Percentiles rank a stretch among this genome's conserved stretches.
Conservation (phyloP, 1,284 basidiomycete genomes). For the Phylloporus gajari region DNA sequence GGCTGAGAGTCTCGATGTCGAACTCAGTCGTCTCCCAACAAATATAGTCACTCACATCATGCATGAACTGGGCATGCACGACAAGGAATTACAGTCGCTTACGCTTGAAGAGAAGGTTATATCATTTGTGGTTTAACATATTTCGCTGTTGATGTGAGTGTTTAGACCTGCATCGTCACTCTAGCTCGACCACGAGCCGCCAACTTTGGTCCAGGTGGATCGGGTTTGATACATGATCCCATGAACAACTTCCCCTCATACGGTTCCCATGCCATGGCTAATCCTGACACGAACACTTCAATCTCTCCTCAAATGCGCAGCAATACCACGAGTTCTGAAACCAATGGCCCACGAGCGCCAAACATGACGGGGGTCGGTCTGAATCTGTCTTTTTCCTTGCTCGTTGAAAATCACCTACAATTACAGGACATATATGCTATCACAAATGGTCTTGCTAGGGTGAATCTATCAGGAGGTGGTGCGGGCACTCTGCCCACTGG, state of each 20-base stretch:
- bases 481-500: conserved; percentile 49
- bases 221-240: conserved; percentile 44
- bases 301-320: conserved; percentile 38
- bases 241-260: conserved; percentile 49
- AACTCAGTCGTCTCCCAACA: conserved; percentile 52
- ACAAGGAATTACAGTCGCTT: conserved; percentile 60
- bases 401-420: conserved; percentile 16
- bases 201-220: conserved; percentile 45
- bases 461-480: conserved; percentile 34
- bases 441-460: conserved; percentile 39
- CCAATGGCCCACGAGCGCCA: conserved; percentile 37
- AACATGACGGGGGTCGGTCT: conserved; percentile 53
- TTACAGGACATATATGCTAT: conserved; percentile 33
- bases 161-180: conserved; percentile 51
- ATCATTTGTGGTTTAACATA: conserved; percentile 15
- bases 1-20: no score
- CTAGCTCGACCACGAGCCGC: conserved; percentile 38
- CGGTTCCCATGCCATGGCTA: conserved; percentile 45
- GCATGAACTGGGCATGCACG: conserved; percentile 57
- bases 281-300: conserved; percentile 46
- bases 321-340: conserved; percentile 40
- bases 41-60: conserved; percentile 50
- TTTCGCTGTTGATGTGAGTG: conserved; percentile 23
- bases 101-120: conserved; percentile 67
- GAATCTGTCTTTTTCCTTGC: conserved; percentile 16